Evolutionary conservation across 805 yeast genomes (phyloP).

Genomic region (Lachancea meyersii): DNA sequence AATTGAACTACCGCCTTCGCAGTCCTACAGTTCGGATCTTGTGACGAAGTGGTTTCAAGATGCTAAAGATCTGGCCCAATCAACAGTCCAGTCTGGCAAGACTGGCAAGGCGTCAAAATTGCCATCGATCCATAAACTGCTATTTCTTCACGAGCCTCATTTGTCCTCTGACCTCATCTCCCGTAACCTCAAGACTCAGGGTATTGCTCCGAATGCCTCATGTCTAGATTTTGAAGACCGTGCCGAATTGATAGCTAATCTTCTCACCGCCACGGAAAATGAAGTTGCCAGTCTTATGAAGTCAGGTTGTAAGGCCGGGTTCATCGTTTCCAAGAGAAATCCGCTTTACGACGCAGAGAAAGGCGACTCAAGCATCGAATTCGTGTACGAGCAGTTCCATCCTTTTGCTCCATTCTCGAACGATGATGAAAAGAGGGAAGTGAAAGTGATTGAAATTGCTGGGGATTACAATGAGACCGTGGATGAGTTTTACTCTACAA

Average conservation of each 20-base stretch:
- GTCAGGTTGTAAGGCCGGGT: conserved; percentile 42
- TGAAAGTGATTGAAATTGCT: conserved; percentile 39
- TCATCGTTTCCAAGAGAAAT: conserved; percentile 57
- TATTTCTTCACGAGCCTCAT: conserved; percentile 63
- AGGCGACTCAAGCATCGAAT: conserved; percentile 40
- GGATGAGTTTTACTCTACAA: conserved; percentile 76
- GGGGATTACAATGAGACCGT: conserved; percentile 73
- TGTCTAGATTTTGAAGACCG: conserved; percentile 28
- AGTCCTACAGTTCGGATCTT: conserved; percentile 11
- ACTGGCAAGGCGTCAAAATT: conserved; percentile 41
- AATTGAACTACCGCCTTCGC: conserved; percentile 7
- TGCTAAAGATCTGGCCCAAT: conserved; percentile 14
- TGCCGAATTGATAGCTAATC: conserved; percentile 32
- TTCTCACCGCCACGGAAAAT: conserved; percentile 43
- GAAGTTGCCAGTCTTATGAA: conserved; percentile 37
- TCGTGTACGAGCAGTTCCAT: conserved; percentile 58
- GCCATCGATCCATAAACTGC: conserved; percentile 59
- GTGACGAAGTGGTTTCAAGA: conserved; percentile 28
- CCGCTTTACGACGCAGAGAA: conserved; percentile 40
- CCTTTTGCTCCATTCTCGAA: conserved; percentile 54
- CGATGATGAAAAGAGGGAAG: conserved; percentile 26
- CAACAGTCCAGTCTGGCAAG: conserved; percentile 4
- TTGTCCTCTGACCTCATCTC: conserved; percentile 74
- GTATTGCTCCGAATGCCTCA: conserved; percentile 42
- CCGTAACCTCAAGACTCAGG: conserved; percentile 43